Conservation (phyloP, 163 green algal genomes). For the Scenedesmus sp. region DNA sequence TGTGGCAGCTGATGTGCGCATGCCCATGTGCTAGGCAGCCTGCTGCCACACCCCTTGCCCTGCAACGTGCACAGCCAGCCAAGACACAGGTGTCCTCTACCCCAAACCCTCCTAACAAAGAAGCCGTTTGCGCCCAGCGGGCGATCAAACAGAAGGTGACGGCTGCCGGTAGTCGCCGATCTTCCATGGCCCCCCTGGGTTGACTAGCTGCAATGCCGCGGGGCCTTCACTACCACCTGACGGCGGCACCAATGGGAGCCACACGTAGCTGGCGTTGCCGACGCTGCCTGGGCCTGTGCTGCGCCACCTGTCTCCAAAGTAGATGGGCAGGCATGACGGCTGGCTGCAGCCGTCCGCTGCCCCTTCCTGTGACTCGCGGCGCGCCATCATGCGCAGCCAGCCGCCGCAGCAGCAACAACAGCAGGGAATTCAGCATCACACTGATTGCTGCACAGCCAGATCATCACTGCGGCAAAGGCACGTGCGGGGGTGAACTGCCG, state of each 20-base stretch:
- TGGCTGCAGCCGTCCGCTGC: not conserved
- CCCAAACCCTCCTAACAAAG: too few relatives aligned
- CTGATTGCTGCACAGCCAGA: not conserved
- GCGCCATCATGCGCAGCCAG: not conserved
- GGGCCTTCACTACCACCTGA: not conserved
- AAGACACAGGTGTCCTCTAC: too few relatives aligned
- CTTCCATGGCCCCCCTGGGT: slow-evolving; percentile 9
- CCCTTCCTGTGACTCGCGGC: not conserved
- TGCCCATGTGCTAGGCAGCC: too few relatives aligned
- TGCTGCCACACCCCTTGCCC: too few relatives aligned
- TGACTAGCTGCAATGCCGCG: slow-evolving; percentile 13
- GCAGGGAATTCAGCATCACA: not conserved
- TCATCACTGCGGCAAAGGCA: not conserved
- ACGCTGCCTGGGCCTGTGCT: not conserved
- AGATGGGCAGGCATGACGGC: slow-evolving; percentile 20
- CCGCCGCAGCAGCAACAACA: not conserved
- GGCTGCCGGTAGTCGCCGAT: slow-evolving; percentile 1
- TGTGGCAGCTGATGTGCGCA: too few relatives aligned
- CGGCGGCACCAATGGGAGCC: slow-evolving; percentile 42
- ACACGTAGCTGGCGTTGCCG: slow-evolving; percentile 49
- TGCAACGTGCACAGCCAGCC: too few relatives aligned
- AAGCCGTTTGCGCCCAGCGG: too few relatives aligned
- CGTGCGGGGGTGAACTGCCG: too few relatives aligned
- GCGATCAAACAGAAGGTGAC: not conserved
- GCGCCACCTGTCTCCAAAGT: slow-evolving; percentile 52